Base-by-base conservation (phyloP, 148 eudicot genomes). In the Pouteria glomerata region DNA sequence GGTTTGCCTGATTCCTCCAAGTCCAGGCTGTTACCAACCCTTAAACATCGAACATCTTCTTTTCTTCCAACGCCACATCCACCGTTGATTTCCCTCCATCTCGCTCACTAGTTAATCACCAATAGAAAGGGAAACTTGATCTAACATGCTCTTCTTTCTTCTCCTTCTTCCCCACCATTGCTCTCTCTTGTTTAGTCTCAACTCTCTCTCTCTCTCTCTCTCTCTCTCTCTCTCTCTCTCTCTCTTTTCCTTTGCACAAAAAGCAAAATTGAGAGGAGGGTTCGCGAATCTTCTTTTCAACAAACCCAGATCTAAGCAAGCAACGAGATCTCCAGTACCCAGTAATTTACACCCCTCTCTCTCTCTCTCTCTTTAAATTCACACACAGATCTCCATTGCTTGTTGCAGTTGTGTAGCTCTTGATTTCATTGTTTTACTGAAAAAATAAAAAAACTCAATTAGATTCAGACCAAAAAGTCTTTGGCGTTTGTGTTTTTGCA, bases 121-220 rank as follows among this genome's bases (percentile, higher is more conserved):
- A 23, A 47, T 51, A n/a, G 60, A 78, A 12, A 42, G 58, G 33
- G 69, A 73, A 11, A 60, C 68, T 73, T 62, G 56, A 68, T 60
- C 81, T 52, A 61, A 78, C 81, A 15, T 63, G 27, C 63, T 21
- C 66, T 56, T 2, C 7, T 11, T 27, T 7, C 52, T 30, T 44
- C 48, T n/a, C 7, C 44, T 39, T 39, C 44, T 10, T 39, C 10
- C 44, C 44, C 44, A 4, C 60, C 24, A n/a, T 21, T 4, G 27
- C 26, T 21, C 6, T 21, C 57, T 3, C 11, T 57, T 24, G 61
- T 0, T 8, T 8, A 15, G 3, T 39, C 44, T 39, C 44, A 39
- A 10, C 44, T 39, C 5, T 2, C 57, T 42, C 57, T 8, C 56
- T 26, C 51, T 39, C 39, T 57, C 53, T 48, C 53, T 16, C 53